Conservation (phyloP, 768 basidiomycete genomes). For the Mycena maculata region DNA sequence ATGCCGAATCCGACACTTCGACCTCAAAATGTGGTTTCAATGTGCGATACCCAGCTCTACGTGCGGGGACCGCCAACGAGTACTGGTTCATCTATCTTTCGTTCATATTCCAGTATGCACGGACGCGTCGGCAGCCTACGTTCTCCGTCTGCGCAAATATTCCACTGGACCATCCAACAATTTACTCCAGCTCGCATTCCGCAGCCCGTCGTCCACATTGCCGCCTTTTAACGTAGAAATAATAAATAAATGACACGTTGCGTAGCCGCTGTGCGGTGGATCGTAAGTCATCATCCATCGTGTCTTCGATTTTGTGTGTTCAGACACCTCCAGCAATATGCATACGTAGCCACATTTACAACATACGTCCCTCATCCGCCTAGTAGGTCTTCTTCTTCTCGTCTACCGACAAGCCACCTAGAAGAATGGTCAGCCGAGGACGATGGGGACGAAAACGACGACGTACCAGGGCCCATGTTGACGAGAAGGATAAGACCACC, state of each 20-base stretch:
- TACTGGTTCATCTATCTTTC: too few species aligned
- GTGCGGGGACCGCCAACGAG: too few species aligned
- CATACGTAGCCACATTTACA: slow-evolving; percentile 23
- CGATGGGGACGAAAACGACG: background rate
- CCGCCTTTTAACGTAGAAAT: background rate
- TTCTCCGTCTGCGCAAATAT: too few species aligned
- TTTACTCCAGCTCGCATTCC: background rate
- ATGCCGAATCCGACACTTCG: too few species aligned
- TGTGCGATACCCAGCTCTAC: too few species aligned
- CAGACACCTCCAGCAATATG: slow-evolving; percentile 4
- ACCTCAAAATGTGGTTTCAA: too few species aligned
- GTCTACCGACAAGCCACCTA: slow-evolving; percentile 95
- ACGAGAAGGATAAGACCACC: slow-evolving; percentile 97
- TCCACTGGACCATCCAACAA: too few species aligned
- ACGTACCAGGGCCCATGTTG: slow-evolving; percentile 94
- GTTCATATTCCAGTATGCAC: too few species aligned
- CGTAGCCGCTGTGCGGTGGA: background rate
- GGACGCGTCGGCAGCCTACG: too few species aligned
- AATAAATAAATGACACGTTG: slow-evolving; percentile 1
- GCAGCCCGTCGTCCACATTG: background rate
- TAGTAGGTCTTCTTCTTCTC: slow-evolving; percentile 98
- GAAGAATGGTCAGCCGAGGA: background rate
- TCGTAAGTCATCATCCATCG: background rate
- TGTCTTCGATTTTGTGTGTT: slow-evolving; percentile 17
- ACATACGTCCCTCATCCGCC: slow-evolving; percentile 20